Conservation (phyloP, 2,329 filamentous ascomycete genomes). For the Fusarium albidum region DNA sequence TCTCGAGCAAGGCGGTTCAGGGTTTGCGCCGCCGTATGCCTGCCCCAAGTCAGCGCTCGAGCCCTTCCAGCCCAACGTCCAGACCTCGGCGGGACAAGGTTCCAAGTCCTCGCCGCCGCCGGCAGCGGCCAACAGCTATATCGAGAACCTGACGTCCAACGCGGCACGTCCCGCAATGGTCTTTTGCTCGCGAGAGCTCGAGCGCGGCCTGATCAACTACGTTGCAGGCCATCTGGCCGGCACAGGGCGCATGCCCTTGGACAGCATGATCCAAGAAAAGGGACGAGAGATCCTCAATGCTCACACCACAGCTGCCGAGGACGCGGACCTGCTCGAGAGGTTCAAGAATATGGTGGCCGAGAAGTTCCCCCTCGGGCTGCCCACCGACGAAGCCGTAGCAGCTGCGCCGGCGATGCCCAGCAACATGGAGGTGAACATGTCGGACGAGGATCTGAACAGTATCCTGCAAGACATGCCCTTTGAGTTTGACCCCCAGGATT, state of each 20-base stretch:
- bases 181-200: constrained; percentile 67
- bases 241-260: constrained; percentile 54
- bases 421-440: constrained; percentile 48
- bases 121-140: constrained; percentile 57
- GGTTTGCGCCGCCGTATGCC: constrained; percentile 64
- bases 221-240: constrained; percentile 51
- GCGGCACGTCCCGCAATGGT: constrained; percentile 58
- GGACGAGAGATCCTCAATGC: constrained; percentile 58
- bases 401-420: constrained; percentile 32
- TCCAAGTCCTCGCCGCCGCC: constrained; percentile 54
- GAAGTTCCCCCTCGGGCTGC: constrained; percentile 35
- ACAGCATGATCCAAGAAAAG: constrained; percentile 55
- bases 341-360: constrained; percentile 58
- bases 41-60: constrained; percentile 52
- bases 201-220: constrained; percentile 60
- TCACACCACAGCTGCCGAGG: constrained; percentile 61
- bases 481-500: constrained; percentile 46
- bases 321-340: constrained; percentile 58
- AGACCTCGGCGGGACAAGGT: constrained; percentile 46
- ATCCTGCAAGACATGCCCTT: constrained; percentile 56
- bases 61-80: constrained; percentile 44
- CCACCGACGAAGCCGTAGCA: constrained; percentile 9
- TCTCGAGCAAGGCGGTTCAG: constrained; percentile 58
- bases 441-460: constrained; percentile 49
- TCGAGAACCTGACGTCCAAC: constrained; percentile 53